A percentile compares a stretch with the other conserved stretches of the same genome.
Evolutionary conservation across 257 asterid genomes (phyloP).

Genomic region (Thymus mandschuricus): DNA sequence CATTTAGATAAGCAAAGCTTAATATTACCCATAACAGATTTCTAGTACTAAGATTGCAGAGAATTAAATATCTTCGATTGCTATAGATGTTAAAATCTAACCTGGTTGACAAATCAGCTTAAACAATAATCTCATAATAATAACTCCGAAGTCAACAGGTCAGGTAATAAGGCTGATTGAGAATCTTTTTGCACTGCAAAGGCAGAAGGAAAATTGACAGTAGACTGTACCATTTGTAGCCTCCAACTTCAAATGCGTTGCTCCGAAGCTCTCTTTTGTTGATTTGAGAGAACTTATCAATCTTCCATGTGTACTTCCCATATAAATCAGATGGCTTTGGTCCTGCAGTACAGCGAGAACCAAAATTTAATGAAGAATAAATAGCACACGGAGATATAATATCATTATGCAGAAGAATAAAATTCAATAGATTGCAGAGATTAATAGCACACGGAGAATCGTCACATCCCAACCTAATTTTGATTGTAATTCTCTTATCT

Average conservation of each 20-base stretch:
- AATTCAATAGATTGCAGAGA: background rate
- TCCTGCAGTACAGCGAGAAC: conserved; percentile 43
- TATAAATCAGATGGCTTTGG: conserved; percentile 54
- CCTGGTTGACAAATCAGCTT: conserved; percentile 7
- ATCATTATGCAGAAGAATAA: background rate
- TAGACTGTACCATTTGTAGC: conserved; percentile 57
- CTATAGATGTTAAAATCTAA: conserved; percentile 7
- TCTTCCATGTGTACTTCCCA: conserved; percentile 65
- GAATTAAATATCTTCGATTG: background rate
- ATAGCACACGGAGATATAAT: background rate
- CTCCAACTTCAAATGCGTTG: conserved; percentile 65
- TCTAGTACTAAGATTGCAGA: background rate
- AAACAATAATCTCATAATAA: conserved; percentile 16
- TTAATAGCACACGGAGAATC: background rate
- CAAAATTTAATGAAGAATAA: background rate
- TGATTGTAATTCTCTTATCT: background rate
- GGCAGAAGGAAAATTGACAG: conserved; percentile 25
- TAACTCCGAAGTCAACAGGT: conserved; percentile 14
- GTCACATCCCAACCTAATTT: background rate
- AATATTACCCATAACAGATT: conserved; percentile 2
- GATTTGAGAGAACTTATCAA: conserved; percentile 57
- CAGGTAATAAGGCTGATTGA: conserved; percentile 14
- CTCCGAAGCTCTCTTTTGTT: conserved; percentile 65
- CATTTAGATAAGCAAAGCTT: conserved; percentile 9
- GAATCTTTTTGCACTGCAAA: conserved; percentile 18